A percentile compares a stretch with the other conserved stretches of the same genome.
phyloP scores from a whole-genome alignment of 345 rosid species.

The Lepidium aucheri region DNA sequence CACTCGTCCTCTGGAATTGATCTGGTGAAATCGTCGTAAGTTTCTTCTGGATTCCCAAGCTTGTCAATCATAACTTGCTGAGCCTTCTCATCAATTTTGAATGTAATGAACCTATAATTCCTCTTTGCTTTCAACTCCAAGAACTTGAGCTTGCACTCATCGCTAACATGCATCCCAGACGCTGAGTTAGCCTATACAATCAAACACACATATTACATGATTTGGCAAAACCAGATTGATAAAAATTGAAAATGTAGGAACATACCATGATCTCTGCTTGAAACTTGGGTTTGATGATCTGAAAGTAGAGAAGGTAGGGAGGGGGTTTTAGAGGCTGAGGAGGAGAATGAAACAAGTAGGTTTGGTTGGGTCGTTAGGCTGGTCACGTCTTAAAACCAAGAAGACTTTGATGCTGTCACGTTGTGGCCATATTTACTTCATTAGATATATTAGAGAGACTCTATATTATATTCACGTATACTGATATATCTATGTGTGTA shows the following conservation, averaged over 20 bases:
- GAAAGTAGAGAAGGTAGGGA: conserved; percentile 6
- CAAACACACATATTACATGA: background rate
- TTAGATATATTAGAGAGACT: conserved; percentile 3
- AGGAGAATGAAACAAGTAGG: conserved; percentile 1
- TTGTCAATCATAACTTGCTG: conserved; percentile 53
- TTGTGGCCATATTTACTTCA: conserved; percentile 17
- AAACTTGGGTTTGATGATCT: background rate
- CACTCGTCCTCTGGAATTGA: conserved; percentile 56
- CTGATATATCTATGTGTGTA: conserved; percentile 9
- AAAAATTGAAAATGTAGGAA: background rate
- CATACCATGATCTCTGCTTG: conserved; percentile 20
- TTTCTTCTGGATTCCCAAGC: conserved; percentile 47
- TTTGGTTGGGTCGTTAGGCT: conserved; percentile 27
- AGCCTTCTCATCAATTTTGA: conserved; percentile 57
- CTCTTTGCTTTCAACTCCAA: conserved; percentile 65
- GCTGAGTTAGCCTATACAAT: conserved; percentile 50
- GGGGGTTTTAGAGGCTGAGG: conserved; percentile 17
- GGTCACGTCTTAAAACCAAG: conserved; percentile 29
- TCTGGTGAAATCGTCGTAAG: conserved; percentile 47
- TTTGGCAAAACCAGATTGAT: background rate
- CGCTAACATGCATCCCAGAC: conserved; percentile 66
- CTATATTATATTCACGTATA: background rate
- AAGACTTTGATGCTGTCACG: conserved; percentile 30
- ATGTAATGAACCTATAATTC: conserved; percentile 50
- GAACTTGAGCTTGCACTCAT: conserved; percentile 73